Conservation (phyloP, 805 yeast species). For the Metschnikowia reukaufii region DNA sequence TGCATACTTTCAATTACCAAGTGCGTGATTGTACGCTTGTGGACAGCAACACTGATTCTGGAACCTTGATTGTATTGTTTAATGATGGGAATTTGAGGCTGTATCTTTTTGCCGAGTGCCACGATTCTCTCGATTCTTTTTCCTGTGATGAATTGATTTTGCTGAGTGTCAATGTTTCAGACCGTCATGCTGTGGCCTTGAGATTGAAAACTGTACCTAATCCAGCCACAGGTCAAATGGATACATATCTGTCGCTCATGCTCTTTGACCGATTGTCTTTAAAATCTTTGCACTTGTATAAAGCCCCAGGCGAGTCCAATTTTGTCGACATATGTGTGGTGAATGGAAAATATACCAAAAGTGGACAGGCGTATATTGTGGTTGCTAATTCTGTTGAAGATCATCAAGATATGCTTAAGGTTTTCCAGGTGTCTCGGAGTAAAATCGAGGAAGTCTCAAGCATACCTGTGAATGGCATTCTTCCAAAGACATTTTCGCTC, state of each 20-base stretch:
- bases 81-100: slow-evolving; percentile 5
- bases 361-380: slow-evolving; percentile 3
- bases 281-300: slow-evolving; percentile 4
- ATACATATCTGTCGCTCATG: not conserved
- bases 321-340: slow-evolving; percentile 12
- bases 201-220: slow-evolving; percentile 6
- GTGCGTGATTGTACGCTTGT: slow-evolving; percentile 1
- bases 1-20: slow-evolving; percentile 4
- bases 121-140: not conserved
- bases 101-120: not conserved
- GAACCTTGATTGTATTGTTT: slow-evolving; percentile 5
- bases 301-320: not conserved
- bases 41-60: not conserved
- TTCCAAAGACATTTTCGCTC: slow-evolving; percentile 9
- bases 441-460: not conserved
- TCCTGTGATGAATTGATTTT: slow-evolving; percentile 8
- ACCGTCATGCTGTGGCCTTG: slow-evolving; percentile 6
- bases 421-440: slow-evolving; percentile 5
- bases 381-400: slow-evolving; percentile 7
- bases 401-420: slow-evolving; percentile 1
- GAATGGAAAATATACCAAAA: not conserved
- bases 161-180: slow-evolving; percentile 2
- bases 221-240: slow-evolving; percentile 5
- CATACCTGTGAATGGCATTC: slow-evolving; percentile 4
- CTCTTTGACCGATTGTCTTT: slow-evolving; percentile 10